Evolutionary conservation across 179 eudicot species (phyloP).

Genomic region (Silene vulgaris): DNA sequence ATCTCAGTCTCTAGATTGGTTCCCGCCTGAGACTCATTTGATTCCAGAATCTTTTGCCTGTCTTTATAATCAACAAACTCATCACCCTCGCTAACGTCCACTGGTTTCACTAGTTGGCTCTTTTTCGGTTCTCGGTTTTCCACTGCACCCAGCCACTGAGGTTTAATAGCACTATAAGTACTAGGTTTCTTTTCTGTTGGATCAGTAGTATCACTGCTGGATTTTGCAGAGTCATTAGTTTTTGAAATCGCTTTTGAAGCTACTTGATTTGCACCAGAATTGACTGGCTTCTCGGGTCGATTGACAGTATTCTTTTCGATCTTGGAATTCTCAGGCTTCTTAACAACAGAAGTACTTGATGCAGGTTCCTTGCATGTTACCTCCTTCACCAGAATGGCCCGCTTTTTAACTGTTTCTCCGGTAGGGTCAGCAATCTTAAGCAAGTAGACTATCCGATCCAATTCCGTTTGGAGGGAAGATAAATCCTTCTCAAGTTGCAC

Average conservation of each 20-base stretch:
- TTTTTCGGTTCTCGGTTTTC: slow-evolving; percentile 44
- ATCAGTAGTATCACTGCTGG: slow-evolving; percentile 29
- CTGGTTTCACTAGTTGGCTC: slow-evolving; percentile 30
- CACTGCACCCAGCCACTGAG: slow-evolving; percentile 98
- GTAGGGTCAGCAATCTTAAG: slow-evolving; percentile 85
- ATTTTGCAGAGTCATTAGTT: slow-evolving; percentile 32
- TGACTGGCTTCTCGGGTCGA: slow-evolving; percentile 31
- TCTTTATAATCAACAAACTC: slow-evolving; percentile 87
- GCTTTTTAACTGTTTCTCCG: slow-evolving; percentile 75
- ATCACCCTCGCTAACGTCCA: slow-evolving; percentile 41
- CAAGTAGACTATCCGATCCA: slow-evolving; percentile 81
- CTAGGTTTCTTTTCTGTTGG: slow-evolving; percentile 37
- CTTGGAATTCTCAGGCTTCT: slow-evolving; percentile 30
- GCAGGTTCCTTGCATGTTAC: slow-evolving; percentile 28
- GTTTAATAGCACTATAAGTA: slow-evolving; percentile 54
- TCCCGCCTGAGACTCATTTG: slow-evolving; percentile 19
- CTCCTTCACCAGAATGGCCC: slow-evolving; percentile 41
- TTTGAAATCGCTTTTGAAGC: slow-evolving; percentile 25
- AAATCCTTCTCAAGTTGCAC: slow-evolving; percentile 61
- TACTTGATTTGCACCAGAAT: slow-evolving; percentile 30
- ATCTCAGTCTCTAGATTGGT: slow-evolving; percentile 33
- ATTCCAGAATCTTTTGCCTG: slow-evolving; percentile 50
- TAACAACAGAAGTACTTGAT: slow-evolving; percentile 25
- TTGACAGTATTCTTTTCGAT: slow-evolving; percentile 25
- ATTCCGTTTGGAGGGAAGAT: slow-evolving; percentile 60